phyloP scores from a whole-genome alignment of 345 rosid species.

The Eutrema heterophyllum region DNA sequence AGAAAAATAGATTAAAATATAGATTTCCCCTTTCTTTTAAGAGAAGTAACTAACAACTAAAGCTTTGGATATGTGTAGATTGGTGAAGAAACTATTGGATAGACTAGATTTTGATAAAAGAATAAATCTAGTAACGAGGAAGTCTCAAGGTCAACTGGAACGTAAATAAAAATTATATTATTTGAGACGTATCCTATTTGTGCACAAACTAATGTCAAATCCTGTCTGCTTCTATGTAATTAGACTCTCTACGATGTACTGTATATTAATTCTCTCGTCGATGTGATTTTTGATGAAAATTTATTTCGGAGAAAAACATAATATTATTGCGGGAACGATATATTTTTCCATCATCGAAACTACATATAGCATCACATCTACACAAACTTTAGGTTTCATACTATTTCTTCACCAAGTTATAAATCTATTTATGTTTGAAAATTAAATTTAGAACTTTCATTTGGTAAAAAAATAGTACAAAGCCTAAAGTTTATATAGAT shows the following conservation, averaged over 20 bases:
- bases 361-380: too few relatives aligned
- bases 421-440: too few relatives aligned
- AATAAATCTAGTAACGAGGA: background rate
- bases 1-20: background rate
- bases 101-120: background rate
- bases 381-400: too few relatives aligned
- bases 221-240: constrained; percentile 13
- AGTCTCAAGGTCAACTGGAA: constrained; percentile 17
- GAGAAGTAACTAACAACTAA: constrained; percentile 25
- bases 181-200: constrained; percentile 28
- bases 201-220: constrained; percentile 31
- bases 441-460: too few relatives aligned
- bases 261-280: background rate
- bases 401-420: too few relatives aligned
- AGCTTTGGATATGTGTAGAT: constrained; percentile 17
- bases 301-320: background rate
- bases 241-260: background rate
- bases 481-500: too few relatives aligned
- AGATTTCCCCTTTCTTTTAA: background rate
- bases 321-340: too few relatives aligned
- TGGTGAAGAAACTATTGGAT: background rate
- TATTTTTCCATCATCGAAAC: too few relatives aligned
- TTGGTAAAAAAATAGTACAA: too few relatives aligned
- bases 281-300: background rate
- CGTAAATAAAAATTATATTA: background rate